Conservation (phyloP, 192 early-diverging fungal species). For the Dissophora ornata region DNA sequence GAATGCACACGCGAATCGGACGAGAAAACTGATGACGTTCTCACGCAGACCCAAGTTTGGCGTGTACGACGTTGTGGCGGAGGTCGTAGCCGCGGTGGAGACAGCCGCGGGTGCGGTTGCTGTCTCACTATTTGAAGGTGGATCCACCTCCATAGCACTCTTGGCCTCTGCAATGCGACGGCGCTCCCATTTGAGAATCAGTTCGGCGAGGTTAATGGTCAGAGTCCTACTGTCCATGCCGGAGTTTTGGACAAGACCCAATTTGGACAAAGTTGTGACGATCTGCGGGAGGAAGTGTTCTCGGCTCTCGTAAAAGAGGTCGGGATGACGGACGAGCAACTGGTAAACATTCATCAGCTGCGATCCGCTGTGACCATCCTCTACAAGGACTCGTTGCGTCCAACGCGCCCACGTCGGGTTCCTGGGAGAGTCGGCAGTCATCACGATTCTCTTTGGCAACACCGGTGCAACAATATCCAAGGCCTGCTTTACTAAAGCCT, state of each 20-base stretch:
- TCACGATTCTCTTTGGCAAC: constrained; percentile 83
- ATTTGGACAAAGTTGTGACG: constrained; percentile 83
- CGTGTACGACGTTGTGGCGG: constrained; percentile 54
- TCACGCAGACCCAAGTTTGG: constrained; percentile 65
- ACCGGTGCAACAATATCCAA: constrained; percentile 94
- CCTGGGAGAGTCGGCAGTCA: constrained; percentile 51
- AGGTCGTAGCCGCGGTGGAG: background rate
- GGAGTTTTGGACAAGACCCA: constrained; percentile 87
- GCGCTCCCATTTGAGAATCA: constrained; percentile 93
- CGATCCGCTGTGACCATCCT: constrained; percentile 91
- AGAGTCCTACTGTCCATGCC: constrained; percentile 87
- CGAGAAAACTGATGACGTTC: constrained; percentile 68
- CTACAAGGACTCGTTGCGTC: constrained; percentile 89
- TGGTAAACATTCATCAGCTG: constrained; percentile 94
- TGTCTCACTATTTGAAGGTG: constrained; percentile 31
- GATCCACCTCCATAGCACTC: constrained; percentile 44
- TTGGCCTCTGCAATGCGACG: constrained; percentile 63
- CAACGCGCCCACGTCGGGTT: constrained; percentile 89
- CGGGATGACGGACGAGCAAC: constrained; percentile 86
- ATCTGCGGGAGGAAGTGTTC: constrained; percentile 93
- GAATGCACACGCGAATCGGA: constrained; percentile 72
- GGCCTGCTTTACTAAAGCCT: constrained; percentile 91
- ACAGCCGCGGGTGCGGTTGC: constrained; percentile 23
- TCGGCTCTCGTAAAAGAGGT: constrained; percentile 89
- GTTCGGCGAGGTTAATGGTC: constrained; percentile 89